Conservation (phyloP, 305 asterid species). For the Lippia alba region DNA sequence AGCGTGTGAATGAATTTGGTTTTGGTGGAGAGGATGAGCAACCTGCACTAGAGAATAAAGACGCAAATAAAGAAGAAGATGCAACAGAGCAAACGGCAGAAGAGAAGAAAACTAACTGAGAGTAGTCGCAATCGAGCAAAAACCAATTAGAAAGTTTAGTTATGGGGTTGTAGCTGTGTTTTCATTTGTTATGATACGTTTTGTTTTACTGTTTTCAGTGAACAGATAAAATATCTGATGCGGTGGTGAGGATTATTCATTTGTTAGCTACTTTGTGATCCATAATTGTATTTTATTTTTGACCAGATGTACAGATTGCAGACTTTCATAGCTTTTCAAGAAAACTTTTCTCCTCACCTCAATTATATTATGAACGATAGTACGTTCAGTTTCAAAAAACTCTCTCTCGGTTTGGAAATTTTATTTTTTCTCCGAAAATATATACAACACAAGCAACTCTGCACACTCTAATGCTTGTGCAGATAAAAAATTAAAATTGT, state of each 20-base stretch:
- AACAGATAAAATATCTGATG: background rate
- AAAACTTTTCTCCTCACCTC: too few relatives aligned
- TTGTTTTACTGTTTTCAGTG: slow-evolving; percentile 28
- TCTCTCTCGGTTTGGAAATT: background rate
- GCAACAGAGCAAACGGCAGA: slow-evolving; percentile 54
- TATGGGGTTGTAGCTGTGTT: slow-evolving; percentile 24
- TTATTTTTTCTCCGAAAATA: too few relatives aligned
- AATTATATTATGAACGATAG: too few relatives aligned
- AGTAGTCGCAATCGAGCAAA: slow-evolving; percentile 25
- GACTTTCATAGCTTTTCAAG: background rate
- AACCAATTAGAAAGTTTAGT: slow-evolving; percentile 23
- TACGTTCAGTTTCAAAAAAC: too few relatives aligned
- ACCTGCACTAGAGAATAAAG: slow-evolving; percentile 32
- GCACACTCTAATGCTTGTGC: too few relatives aligned
- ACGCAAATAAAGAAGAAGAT: slow-evolving; percentile 12
- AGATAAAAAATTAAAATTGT: too few relatives aligned
- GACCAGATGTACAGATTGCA: background rate
- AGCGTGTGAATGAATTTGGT: slow-evolving; percentile 92
- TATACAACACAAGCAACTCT: too few relatives aligned
- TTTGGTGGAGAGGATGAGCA: slow-evolving; percentile 88
- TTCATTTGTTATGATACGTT: slow-evolving; percentile 28
- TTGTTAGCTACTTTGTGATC: background rate
- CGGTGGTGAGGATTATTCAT: background rate
- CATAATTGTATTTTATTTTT: slow-evolving; percentile 6
- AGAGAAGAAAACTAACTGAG: slow-evolving; percentile 87